These are phyloP conservation scores for Trichoderma sp. DNA, from an alignment of 2,329 filamentous ascomycete species.

Conservation along the genomic window DNA sequence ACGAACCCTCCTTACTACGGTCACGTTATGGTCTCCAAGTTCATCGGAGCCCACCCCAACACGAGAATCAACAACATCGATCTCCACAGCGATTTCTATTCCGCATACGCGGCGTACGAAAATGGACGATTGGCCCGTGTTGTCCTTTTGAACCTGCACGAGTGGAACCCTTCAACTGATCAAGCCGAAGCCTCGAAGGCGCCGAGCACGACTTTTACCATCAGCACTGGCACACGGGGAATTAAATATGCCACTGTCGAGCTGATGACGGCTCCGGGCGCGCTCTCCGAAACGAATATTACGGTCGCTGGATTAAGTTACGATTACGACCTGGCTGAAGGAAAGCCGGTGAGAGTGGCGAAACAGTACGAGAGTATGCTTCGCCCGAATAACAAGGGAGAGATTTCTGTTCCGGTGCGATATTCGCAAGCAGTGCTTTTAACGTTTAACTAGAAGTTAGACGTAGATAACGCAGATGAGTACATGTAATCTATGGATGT, in stretches of 20 bases:
- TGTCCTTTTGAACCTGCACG: constrained; percentile 1
- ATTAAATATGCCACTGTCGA: constrained; percentile 16
- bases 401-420: not conserved
- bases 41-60: constrained; percentile 5
- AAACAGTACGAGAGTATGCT: not conserved
- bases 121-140: not conserved
- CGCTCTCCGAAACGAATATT: constrained; percentile 12
- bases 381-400: not conserved
- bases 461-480: too few relatives aligned
- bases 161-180: constrained; percentile 12
- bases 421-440: constrained; percentile 13
- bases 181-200: not conserved
- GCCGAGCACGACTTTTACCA: not conserved
- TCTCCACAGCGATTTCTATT: constrained; percentile 12
- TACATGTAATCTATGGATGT: not conserved
- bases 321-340: constrained; percentile 7
- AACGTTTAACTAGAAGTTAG: constrained; percentile 1
- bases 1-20: constrained; percentile 18
- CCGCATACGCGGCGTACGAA: constrained; percentile 16
- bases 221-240: not conserved
- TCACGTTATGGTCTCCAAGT: constrained; percentile 16
- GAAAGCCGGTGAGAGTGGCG: constrained; percentile 2
- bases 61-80: constrained; percentile 13
- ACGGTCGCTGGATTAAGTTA: constrained; percentile 16
- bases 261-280: constrained; percentile 10